A percentile compares a stretch with the other conserved stretches of the same genome.
phyloP scores from a whole-genome alignment of 768 basidiomycete genomes.

The Mycena alexandri region DNA sequence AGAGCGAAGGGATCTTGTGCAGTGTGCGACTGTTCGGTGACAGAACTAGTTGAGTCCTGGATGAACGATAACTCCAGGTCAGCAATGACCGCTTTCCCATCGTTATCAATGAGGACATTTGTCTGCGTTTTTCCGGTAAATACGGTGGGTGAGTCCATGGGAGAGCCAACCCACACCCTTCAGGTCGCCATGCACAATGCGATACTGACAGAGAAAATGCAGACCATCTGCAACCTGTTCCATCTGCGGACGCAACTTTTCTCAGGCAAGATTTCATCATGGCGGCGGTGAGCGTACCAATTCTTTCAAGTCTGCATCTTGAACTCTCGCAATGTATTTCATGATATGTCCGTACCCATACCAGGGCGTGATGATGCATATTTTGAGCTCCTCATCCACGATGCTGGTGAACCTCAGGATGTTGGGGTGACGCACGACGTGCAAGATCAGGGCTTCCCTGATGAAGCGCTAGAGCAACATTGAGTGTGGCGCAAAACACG shows the following conservation, averaged over 20 bases:
- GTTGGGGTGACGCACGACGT: constrained; percentile 38
- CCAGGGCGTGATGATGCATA: constrained; percentile 46
- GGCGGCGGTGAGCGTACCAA: neutral
- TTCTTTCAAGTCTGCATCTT: constrained; percentile 4
- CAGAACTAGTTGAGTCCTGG: neutral
- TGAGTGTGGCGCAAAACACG: neutral
- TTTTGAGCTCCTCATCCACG: constrained; percentile 28
- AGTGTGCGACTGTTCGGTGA: neutral
- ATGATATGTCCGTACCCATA: constrained; percentile 45
- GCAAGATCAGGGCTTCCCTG: constrained; percentile 39
- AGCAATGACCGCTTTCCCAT: constrained; percentile 15
- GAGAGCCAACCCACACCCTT: constrained; percentile 45
- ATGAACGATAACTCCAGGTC: constrained; percentile 25
- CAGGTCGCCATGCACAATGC: constrained; percentile 56
- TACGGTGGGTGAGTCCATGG: neutral
- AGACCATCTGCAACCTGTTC: constrained; percentile 46
- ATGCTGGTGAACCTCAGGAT: constrained; percentile 41
- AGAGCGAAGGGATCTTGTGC: constrained; percentile 4
- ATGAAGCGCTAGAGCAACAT: constrained; percentile 32
- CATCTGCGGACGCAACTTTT: constrained; percentile 36
- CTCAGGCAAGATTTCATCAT: neutral
- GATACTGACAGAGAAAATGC: constrained; percentile 41
- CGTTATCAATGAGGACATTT: constrained; percentile 18
- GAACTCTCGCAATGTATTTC: constrained; percentile 21
- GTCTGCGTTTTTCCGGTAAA: neutral